Base-by-base conservation (phyloP, 257 asterid genomes). In the Fraxinus americana region DNA sequence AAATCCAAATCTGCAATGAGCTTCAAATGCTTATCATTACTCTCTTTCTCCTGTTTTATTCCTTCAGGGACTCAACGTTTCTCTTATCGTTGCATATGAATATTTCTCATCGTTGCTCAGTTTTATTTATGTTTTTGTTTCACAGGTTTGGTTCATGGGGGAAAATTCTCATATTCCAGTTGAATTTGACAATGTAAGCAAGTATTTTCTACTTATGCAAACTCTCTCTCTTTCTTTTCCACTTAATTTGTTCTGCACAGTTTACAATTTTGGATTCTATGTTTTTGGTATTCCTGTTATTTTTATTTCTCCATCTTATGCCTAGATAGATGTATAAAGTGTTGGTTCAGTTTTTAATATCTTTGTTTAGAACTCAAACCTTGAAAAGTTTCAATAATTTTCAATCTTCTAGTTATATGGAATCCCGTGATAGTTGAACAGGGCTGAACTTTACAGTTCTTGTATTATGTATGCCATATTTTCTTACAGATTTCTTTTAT, bases 121-220 rank as follows among this genome's bases (percentile, higher is more conserved):
- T 70, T 69, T 30, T 27, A 67, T 69, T 6, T 70, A 5, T 79
- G 74, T 38, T 75, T 77, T 71, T 80, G 61, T 69, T 80, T 41
- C 78, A 65, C 94, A 92, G 98, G 89, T 94, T 83, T 88, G 96
- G 97, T 92, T 94, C 89, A 94, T 94, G 98, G 98, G 98, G 63
- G 92, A 92, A 84, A 86, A 89, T 82, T 94, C 94, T 67, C 98
- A 94, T 76, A 92, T 94, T 80, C 90, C 98, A 70, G 91, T 88
- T 43, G 98, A 94, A 85, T 94, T 92, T 79, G 97, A 94, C 81
- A 89, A 85, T 83, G 98, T 94, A 92, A 89, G 98, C 74, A 77
- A 73, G 72, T 70, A 36, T 77, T 72, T 71, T 25, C 13, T 54
- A 41, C 32, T 7, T 45, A 66, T 19, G 21, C 41, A 30, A 65